Conservation (phyloP, 345 rosid genomes). For the Chamaenerion angustifolium region DNA sequence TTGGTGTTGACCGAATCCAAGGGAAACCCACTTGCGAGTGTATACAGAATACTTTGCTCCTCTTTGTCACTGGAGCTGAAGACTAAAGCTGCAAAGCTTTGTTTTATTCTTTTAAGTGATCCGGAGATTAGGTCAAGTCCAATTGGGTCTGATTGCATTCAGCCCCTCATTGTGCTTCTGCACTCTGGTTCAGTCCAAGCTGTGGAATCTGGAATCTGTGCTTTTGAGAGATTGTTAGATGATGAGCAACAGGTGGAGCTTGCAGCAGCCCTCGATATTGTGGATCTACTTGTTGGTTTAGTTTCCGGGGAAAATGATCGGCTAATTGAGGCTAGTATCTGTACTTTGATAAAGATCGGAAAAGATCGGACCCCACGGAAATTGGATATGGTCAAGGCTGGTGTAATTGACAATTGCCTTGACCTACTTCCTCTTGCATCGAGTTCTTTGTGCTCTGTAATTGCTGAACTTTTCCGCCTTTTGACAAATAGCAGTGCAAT, state of each 20-base stretch:
- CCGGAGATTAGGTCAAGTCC: conserved; percentile 38
- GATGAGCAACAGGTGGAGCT: conserved; percentile 58
- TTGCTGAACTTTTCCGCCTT: conserved; percentile 74
- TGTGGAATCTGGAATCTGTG: conserved; percentile 57
- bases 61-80: conserved; percentile 56
- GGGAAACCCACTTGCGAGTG: conserved; percentile 48
- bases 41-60: conserved; percentile 47
- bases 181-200: conserved; percentile 33
- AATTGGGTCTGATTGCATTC: conserved; percentile 45
- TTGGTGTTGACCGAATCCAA: conserved; percentile 37
- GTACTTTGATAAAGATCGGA: conserved; percentile 67
- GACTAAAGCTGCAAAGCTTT: conserved; percentile 61
- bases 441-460: conserved; percentile 51
- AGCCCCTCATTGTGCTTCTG: conserved; percentile 48
- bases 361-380: conserved; percentile 66
- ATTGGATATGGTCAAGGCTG: conserved; percentile 79
- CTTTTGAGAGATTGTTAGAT: conserved; percentile 58
- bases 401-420: conserved; percentile 61
- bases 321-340: conserved; percentile 60
- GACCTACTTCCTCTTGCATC: conserved; percentile 56
- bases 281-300: conserved; percentile 56
- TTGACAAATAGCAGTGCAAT: conserved; percentile 74
- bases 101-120: conserved; percentile 45
- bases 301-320: conserved; percentile 46
- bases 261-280: conserved; percentile 38